phyloP scores from a whole-genome alignment of 768 basidiomycete species.

The Phanerodontia chrysosporium region DNA sequence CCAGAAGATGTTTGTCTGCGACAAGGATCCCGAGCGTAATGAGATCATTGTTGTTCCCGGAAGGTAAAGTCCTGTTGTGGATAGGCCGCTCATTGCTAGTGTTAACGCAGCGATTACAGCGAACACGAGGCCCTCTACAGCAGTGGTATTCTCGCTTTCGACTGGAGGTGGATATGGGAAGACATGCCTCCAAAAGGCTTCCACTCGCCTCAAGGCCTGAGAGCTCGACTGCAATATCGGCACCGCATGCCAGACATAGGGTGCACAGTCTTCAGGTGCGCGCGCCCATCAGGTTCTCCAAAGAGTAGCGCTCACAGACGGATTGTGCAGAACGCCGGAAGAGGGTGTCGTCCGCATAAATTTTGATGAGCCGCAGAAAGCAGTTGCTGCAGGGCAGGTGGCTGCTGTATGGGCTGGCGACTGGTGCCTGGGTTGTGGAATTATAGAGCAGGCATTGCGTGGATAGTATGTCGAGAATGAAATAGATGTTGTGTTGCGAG shows the following conservation, averaged over 20 bases:
- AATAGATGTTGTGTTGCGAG: background rate
- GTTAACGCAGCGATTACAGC: conserved; percentile 28
- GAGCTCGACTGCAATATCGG: conserved; percentile 56
- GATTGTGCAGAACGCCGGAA: conserved; percentile 13
- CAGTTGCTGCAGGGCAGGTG: conserved; percentile 78
- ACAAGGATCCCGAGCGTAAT: conserved; percentile 62
- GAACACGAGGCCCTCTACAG: conserved; percentile 56
- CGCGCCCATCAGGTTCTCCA: no score
- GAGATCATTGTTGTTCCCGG: conserved; percentile 75
- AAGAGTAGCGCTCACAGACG: no score
- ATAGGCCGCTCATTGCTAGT: background rate
- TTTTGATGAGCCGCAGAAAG: conserved; percentile 58
- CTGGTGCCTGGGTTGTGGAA: conserved; percentile 84
- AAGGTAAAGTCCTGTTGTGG: conserved; percentile 36
- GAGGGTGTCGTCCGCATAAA: conserved; percentile 36
- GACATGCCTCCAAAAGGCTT: conserved; percentile 48
- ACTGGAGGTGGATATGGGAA: conserved; percentile 79
- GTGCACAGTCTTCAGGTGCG: conserved; percentile 50
- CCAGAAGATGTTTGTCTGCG: conserved; percentile 64
- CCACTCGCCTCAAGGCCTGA: conserved; percentile 39
- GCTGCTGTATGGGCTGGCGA: conserved; percentile 67
- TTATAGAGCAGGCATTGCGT: conserved; percentile 36
- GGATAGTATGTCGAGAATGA: background rate
- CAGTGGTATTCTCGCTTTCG: conserved; percentile 28
- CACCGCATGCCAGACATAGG: conserved; percentile 57